Evolutionary conservation across 2,329 filamentous ascomycete genomes (phyloP).

Genomic region (Fusarium ramigenum): DNA sequence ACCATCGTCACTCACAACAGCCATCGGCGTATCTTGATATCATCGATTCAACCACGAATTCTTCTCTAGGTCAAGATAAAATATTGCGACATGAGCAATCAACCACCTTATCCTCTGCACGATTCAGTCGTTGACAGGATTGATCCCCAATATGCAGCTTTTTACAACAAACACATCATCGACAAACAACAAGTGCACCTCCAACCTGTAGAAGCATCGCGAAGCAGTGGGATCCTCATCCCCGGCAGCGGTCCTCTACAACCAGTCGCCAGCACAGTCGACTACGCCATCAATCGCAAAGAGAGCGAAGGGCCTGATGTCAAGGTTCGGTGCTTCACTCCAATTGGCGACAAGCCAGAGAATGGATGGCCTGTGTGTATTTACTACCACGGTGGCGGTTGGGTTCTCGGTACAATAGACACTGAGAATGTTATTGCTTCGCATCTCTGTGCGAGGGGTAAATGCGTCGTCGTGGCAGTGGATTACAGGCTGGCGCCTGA

Average conservation of each 20-base stretch:
- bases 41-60: rapidly evolving
- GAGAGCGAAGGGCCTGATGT: constrained; percentile 9
- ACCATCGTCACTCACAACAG: not conserved
- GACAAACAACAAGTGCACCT: constrained; percentile 20
- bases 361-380: constrained; percentile 12
- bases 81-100: not conserved
- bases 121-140: not conserved
- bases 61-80: rapidly evolving
- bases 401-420: constrained; percentile 11
- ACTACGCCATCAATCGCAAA: not conserved
- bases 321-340: not conserved
- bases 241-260: constrained; percentile 1
- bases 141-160: not conserved
- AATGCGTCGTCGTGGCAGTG: constrained; percentile 7
- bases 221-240: not conserved
- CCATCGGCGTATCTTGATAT: rapidly evolving
- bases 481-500: constrained; percentile 9
- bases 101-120: constrained; percentile 7
- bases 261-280: not conserved
- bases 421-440: constrained; percentile 20
- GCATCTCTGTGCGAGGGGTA: not conserved
- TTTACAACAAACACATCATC: constrained; percentile 20
- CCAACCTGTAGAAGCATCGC: not conserved
- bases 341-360: not conserved
- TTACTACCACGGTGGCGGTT: constrained; percentile 14